Evolutionary conservation across 257 asterid species (phyloP).

Genomic region (Solanum tacnaense): DNA sequence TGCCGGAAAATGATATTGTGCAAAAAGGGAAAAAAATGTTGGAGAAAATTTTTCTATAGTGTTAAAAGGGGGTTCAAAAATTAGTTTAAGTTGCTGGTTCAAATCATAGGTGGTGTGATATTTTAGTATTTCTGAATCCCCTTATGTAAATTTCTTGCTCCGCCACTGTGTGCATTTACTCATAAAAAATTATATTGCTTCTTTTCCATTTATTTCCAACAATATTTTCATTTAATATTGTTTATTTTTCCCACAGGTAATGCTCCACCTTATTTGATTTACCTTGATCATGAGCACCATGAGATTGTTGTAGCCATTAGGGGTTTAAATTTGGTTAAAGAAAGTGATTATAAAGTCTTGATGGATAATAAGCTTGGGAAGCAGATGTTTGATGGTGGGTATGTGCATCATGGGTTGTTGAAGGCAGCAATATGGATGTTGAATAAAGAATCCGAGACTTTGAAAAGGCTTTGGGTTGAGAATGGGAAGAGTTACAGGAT

Average conservation of each 20-base stretch:
- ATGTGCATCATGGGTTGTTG: conserved; percentile 80
- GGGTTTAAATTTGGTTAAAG: conserved; percentile 62
- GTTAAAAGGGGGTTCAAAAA: not conserved
- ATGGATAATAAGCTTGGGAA: conserved; percentile 66
- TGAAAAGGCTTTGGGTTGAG: conserved; percentile 66
- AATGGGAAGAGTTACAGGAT: conserved; percentile 62
- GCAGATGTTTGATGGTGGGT: conserved; percentile 98
- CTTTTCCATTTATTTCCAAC: not conserved
- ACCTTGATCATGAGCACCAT: conserved; percentile 56
- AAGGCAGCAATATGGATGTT: conserved; percentile 80
- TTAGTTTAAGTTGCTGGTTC: not conserved
- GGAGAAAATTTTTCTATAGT: not conserved
- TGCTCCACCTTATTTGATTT: conserved; percentile 84
- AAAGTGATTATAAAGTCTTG: conserved; percentile 68
- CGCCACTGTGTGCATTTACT: too few relatives aligned
- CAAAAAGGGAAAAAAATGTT: not conserved
- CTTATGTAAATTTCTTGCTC: not conserved
- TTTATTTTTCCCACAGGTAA: conserved; percentile 17
- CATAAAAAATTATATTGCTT: not conserved
- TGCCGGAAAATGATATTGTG: not conserved
- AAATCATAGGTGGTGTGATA: not conserved
- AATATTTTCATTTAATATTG: not conserved
- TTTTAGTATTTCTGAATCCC: not conserved
- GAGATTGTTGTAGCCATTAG: conserved; percentile 83
- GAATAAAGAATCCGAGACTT: conserved; percentile 53